phyloP scores from a whole-genome alignment of 306 rosid genomes.

The Clitoria ternatea region DNA sequence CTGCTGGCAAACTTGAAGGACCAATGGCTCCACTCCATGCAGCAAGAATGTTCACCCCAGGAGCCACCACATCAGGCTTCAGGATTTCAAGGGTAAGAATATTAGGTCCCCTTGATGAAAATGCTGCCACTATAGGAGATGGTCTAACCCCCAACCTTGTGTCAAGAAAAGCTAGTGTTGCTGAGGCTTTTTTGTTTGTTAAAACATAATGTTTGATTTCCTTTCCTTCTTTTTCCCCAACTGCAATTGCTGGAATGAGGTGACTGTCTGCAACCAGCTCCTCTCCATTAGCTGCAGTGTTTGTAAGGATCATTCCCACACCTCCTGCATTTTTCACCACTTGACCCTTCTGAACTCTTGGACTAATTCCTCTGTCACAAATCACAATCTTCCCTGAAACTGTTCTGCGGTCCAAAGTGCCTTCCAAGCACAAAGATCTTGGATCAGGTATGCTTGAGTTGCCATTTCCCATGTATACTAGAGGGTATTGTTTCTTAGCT shows the following conservation, averaged over 20 bases:
- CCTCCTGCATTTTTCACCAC: constrained; percentile 93
- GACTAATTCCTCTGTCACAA: constrained; percentile 91
- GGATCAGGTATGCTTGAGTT: constrained; percentile 38
- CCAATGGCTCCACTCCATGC: constrained; percentile 77
- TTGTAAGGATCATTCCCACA: constrained; percentile 77
- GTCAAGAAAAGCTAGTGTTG: constrained; percentile 53
- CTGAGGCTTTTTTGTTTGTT: constrained; percentile 48
- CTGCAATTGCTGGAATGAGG: constrained; percentile 75
- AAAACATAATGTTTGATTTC: constrained; percentile 54
- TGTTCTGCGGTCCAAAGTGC: constrained; percentile 43
- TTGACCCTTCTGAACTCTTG: constrained; percentile 86
- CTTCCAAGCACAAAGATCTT: constrained; percentile 40
- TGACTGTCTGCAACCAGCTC: constrained; percentile 92
- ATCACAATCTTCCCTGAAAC: constrained; percentile 82
- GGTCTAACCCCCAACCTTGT: constrained; percentile 79
- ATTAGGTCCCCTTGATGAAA: constrained; percentile 94
- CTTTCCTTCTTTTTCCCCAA: constrained; percentile 78
- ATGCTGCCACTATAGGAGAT: constrained; percentile 94
- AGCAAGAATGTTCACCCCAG: constrained; percentile 99
- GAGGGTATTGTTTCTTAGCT: constrained; percentile 38
- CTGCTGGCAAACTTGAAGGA: constrained; percentile 75
- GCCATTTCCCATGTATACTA: constrained; percentile 36
- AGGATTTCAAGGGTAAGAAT: constrained; percentile 68
- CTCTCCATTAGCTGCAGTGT: constrained; percentile 80
- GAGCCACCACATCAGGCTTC: constrained; percentile 91